Conservation (phyloP, 2,329 filamentous ascomycete species). For the Neoscytalidium dimidiatum region DNA sequence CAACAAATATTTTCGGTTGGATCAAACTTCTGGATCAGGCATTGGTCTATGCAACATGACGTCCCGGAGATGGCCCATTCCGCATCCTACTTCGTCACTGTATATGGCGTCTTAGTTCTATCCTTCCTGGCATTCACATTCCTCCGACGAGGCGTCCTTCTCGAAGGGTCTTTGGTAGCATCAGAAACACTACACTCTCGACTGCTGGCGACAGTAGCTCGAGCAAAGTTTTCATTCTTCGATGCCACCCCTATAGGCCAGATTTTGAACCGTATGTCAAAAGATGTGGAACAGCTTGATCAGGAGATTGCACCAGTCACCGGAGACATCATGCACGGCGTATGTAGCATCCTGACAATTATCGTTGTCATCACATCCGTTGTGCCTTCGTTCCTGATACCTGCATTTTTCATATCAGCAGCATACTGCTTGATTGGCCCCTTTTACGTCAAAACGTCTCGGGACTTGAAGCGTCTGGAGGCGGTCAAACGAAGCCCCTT, state of each 20-base stretch:
- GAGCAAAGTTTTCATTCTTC: constrained; percentile 96
- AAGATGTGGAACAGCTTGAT: constrained; percentile 91
- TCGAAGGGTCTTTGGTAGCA: constrained; percentile 86
- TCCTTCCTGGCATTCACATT: not conserved
- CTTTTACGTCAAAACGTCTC: constrained; percentile 90
- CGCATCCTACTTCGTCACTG: constrained; percentile 49
- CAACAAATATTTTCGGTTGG: constrained; percentile 86
- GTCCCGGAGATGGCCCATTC: too few relatives aligned
- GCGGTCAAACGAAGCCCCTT: constrained; percentile 91
- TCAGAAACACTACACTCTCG: constrained; percentile 81
- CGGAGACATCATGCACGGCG: constrained; percentile 70
- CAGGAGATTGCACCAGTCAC: constrained; percentile 94
- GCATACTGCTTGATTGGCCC: constrained; percentile 81
- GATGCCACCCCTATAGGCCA: constrained; percentile 94
- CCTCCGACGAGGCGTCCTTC: constrained; percentile 66
- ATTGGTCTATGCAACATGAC: constrained; percentile 83
- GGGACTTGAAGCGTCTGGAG: constrained; percentile 92
- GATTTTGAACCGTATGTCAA: constrained; percentile 98
- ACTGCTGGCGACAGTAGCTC: constrained; percentile 76
- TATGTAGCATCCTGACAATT: constrained; percentile 76
- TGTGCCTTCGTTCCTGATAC: constrained; percentile 87
- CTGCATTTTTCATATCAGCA: constrained; percentile 78
- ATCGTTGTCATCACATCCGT: constrained; percentile 84
- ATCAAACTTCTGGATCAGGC: constrained; percentile 90
- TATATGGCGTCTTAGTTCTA: constrained; percentile 43